Evolutionary conservation across 345 rosid genomes (phyloP).

Genomic region (Physaria fendleri): DNA sequence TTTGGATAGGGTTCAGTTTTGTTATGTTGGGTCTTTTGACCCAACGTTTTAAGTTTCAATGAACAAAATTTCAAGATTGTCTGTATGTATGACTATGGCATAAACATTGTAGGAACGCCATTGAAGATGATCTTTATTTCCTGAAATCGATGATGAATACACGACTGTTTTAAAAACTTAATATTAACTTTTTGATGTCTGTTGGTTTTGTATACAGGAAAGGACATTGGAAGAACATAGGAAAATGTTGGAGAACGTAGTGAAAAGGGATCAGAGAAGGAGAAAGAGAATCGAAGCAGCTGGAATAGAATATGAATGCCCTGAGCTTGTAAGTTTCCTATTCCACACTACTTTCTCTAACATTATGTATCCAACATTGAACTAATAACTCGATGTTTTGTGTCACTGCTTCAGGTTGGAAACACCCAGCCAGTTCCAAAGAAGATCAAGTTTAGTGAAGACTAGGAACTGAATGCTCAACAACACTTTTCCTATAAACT

Average conservation of each 20-base stretch:
- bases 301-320: constrained; percentile 82
- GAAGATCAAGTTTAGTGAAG: constrained; percentile 74
- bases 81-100: too few species aligned
- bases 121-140: too few species aligned
- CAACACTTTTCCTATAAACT: too few species aligned
- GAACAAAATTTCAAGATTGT: too few species aligned
- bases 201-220: constrained; percentile 42
- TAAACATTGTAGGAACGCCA: too few species aligned
- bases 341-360: background rate
- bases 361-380: background rate
- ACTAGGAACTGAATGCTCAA: constrained; percentile 26
- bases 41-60: too few species aligned
- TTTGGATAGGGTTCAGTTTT: too few species aligned
- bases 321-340: constrained; percentile 63
- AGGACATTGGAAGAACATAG: constrained; percentile 80
- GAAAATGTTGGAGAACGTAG: constrained; percentile 59
- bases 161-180: too few species aligned
- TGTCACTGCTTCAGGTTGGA: constrained; percentile 51
- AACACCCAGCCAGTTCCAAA: constrained; percentile 44
- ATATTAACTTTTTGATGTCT: background rate
- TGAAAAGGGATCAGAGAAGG: constrained; percentile 57
- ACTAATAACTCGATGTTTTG: background rate
- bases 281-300: constrained; percentile 68
- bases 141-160: too few species aligned
- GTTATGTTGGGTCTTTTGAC: too few species aligned